Evolutionary conservation across 805 yeast species (phyloP).

Genomic region (Cyberlindnera mississippiensis): DNA sequence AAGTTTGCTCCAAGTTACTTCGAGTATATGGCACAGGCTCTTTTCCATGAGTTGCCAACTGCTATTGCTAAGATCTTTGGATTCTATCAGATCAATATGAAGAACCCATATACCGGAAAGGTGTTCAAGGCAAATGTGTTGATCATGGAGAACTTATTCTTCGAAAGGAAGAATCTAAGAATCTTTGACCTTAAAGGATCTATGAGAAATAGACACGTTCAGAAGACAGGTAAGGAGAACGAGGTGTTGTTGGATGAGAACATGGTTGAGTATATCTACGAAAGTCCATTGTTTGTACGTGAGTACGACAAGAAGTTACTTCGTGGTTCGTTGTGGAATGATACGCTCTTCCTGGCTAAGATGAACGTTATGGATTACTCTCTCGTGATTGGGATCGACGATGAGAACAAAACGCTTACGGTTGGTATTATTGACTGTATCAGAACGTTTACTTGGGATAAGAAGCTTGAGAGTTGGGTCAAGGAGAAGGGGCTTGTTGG

Average conservation of each 20-base stretch:
- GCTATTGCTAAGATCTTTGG: conserved; percentile 95
- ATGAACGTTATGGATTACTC: conserved; percentile 99
- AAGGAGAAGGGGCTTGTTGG: conserved; percentile 91
- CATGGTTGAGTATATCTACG: conserved; percentile 97
- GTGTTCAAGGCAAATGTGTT: conserved; percentile 83
- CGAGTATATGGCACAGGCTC: conserved; percentile 91
- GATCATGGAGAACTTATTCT: conserved; percentile 94
- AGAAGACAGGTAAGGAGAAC: conserved; percentile 92
- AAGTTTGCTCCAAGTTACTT: conserved; percentile 96
- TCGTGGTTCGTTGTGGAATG: conserved; percentile 91
- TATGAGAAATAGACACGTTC: conserved; percentile 94
- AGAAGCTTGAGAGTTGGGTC: conserved; percentile 97
- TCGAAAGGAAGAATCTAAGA: conserved; percentile 72
- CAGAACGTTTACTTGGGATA: conserved; percentile 97
- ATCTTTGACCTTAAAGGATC: conserved; percentile 97
- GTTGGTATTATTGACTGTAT: conserved; percentile 95
- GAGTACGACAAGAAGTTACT: conserved; percentile 85
- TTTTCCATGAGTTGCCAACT: conserved; percentile 92
- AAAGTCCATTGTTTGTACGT: conserved; percentile 89
- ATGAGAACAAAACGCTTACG: conserved; percentile 59
- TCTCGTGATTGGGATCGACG: conserved; percentile 86
- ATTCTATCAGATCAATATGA: conserved; percentile 87
- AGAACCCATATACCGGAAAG: conserved; percentile 71
- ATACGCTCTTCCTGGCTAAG: conserved; percentile 86
- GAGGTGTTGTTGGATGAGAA: conserved; percentile 95